Base-by-base conservation (phyloP, 257 asterid genomes). In the Forsythia suspensa region DNA sequence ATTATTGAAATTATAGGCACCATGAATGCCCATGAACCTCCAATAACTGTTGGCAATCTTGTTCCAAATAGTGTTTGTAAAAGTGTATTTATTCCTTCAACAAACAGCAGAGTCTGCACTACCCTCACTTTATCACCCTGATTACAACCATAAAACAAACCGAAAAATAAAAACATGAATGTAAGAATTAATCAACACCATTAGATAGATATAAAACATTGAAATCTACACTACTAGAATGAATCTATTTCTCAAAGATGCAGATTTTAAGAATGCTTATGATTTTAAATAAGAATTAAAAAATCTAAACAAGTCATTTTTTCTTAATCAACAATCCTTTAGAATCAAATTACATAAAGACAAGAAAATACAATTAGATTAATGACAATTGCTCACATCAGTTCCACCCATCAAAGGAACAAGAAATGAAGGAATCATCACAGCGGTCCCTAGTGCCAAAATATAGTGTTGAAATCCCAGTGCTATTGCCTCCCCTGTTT, bases 1-100 rank as follows among this genome's bases (percentile, higher is more conserved):
- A 95, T 95, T 3, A 95, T 95, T 38, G 99, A 95, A 74, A 95
- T 86, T 36, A 93, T 86, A 3, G 99, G 98, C 52, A 95, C 95
- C 85, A 87, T 87, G 75, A 93, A 95, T n/a, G 99, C 97, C 99
- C 98, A 95, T 52, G 99, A 95, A 0, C 99, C 99, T 81, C 99
- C 99, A 76, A 95, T 66, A 10, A 95, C 92, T 82, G 97, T 90
- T 18, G 99, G 99, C 80, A 95, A 87, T 78, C 99, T 89, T 3
- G 98, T 95, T 34, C 98, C 97, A 73, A 95, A 93, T 84, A 95
- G 82, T n/a, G 97, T 93, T 70, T 95, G 99, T 73, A 95, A 79
- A 10, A 93, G 80, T 68, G 98, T 93, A 81, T 93, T 95, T 75
- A 95, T 78, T 70, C 99, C 99, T 82, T 92, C 92, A 70, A 93